A percentile compares a stretch with the other conserved stretches of the same genome.
phyloP scores from a whole-genome alignment of 768 basidiomycete species.

The Termitomyces sp. region DNA sequence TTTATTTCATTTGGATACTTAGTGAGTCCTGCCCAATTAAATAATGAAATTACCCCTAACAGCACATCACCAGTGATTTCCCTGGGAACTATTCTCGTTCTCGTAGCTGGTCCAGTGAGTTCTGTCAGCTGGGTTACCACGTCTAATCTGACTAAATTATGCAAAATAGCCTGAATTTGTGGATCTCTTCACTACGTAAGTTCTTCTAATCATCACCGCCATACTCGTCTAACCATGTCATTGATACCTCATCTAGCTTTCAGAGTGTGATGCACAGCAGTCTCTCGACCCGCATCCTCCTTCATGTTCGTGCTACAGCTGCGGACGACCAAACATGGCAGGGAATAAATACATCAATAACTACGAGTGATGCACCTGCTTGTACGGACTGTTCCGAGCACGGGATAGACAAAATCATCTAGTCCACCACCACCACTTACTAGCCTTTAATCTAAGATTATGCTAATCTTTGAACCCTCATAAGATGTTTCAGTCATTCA shows the following conservation, averaged over 20 bases:
- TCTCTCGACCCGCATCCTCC: not conserved
- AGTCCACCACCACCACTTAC: too few species aligned
- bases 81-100: not conserved
- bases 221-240: not conserved
- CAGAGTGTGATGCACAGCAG: not conserved
- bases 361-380: too few species aligned
- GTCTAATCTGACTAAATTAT: not conserved
- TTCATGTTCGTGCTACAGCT: not conserved
- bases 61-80: not conserved
- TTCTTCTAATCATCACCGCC: not conserved
- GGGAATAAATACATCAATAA: too few species aligned
- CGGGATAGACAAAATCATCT: too few species aligned
- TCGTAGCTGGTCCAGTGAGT: not conserved
- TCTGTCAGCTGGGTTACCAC: too few species aligned
- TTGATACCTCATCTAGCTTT: not conserved
- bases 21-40: not conserved
- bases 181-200: not conserved
- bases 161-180: not conserved
- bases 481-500: too few species aligned
- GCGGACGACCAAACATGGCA: too few species aligned
- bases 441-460: too few species aligned
- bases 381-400: too few species aligned
- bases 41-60: not conserved
- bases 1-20: not conserved
- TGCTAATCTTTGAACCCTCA: too few species aligned